These are phyloP conservation scores for Aspergillus cristatus DNA, from an alignment of 495 filamentous ascomycete species.

Conservation along the genomic window DNA sequence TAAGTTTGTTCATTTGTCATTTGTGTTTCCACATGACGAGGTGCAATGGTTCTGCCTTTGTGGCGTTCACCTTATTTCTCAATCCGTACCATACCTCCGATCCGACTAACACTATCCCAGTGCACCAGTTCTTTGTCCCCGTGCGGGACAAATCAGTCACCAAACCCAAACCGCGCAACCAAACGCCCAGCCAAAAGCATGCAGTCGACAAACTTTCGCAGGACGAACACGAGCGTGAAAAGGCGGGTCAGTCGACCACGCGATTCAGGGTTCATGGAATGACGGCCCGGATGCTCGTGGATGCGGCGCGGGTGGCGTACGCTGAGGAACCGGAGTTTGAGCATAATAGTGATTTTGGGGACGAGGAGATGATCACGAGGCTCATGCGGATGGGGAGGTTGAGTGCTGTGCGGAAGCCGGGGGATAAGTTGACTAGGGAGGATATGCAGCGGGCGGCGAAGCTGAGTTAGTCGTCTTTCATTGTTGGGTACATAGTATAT, in stretches of 20 bases:
- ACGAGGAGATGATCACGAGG: conserved; percentile 62
- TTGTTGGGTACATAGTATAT: neutral
- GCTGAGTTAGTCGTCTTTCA: conserved; percentile 28
- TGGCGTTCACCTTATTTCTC: too few relatives aligned
- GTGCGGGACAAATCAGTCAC: conserved; percentile 51
- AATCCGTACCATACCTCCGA: too few relatives aligned
- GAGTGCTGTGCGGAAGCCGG: conserved; percentile 35
- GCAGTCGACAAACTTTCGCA: conserved; percentile 30
- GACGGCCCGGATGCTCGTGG: conserved; percentile 82
- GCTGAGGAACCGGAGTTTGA: conserved; percentile 73
- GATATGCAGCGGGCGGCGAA: conserved; percentile 48
- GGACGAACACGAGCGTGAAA: conserved; percentile 23
- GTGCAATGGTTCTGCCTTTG: too few relatives aligned
- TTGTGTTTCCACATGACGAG: too few relatives aligned
- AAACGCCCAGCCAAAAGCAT: conserved; percentile 10
- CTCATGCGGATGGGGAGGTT: conserved; percentile 54
- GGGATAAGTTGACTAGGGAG: conserved; percentile 47
- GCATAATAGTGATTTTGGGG: conserved; percentile 69
- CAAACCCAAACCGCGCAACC: conserved; percentile 44
- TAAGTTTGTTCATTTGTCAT: conserved; percentile 12
- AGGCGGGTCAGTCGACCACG: conserved; percentile 22
- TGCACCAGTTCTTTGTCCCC: conserved; percentile 88
- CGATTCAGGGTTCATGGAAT: conserved; percentile 83
- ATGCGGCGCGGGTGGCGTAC: conserved; percentile 78
- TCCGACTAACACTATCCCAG: conserved; percentile 16